These are phyloP conservation scores for Viola pubescens DNA, from an alignment of 441 rosid genomes.

Conservation along the genomic window DNA sequence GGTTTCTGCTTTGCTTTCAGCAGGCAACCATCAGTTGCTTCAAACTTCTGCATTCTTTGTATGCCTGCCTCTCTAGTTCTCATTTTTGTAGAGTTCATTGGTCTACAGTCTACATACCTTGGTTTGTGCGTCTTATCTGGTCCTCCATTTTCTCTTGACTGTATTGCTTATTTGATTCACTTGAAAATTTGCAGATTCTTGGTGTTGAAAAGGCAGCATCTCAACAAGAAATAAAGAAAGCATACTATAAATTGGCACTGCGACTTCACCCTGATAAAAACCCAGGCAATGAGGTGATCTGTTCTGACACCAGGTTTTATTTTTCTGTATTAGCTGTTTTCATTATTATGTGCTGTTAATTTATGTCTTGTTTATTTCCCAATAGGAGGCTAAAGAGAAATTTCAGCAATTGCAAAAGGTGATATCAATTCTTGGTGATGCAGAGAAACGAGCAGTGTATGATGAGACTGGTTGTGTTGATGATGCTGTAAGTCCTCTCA, in stretches of 20 bases:
- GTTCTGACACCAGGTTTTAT: background rate
- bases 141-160: too few relatives aligned
- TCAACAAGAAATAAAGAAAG: constrained; percentile 77
- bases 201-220: constrained; percentile 70
- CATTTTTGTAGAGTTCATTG: background rate
- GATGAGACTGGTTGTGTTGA: constrained; percentile 89
- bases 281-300: constrained; percentile 73
- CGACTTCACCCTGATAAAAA: constrained; percentile 91
- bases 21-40: background rate
- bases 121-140: background rate
- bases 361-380: constrained; percentile 1
- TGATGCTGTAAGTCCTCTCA: constrained; percentile 65
- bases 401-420: constrained; percentile 94
- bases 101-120: background rate
- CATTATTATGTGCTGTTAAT: background rate
- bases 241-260: constrained; percentile 80
- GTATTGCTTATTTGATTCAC: background rate
- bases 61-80: background rate
- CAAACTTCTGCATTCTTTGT: background rate
- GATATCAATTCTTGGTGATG: constrained; percentile 82
- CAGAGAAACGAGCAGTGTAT: constrained; percentile 72
- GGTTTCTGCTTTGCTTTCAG: background rate
- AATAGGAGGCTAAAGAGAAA: constrained; percentile 87
- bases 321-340: background rate
- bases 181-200: constrained; percentile 45